Base-by-base conservation (phyloP, 192 early-diverging fungal species). In the Coemansia sp. region DNA sequence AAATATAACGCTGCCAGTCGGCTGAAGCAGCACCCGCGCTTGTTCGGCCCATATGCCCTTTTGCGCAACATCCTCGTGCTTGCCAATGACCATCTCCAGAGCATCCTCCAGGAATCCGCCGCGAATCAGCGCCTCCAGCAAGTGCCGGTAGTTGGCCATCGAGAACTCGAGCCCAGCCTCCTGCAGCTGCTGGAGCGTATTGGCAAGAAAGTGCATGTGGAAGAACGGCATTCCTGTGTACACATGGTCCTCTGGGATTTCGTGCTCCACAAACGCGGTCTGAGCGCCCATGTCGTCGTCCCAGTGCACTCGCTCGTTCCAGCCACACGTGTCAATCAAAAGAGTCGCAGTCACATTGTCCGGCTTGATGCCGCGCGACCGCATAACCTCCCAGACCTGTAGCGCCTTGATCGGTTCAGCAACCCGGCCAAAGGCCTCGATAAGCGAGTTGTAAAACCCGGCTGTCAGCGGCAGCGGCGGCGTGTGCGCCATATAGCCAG, bases 291-390 rank as follows among this genome's bases (percentile, higher is more conserved):
- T 65, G 51, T 77, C 74, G 17, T 82, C 67, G 19, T 71, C 75
- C 79, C 79, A 82, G 35, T 82, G 74, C 27, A 82, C 71, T 10
- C 75, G 70, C 71, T 82, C 74, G 63, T 73, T 74, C 79, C 79
- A 82, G 0, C 60, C 79, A 43, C 79, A 82, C 2, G 65, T 82
- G 38, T 82, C 79, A 49, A 82, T 73, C 39, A 82, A 63, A 24
- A 82, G 67, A 24, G 79, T 70, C 6, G 79, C 79, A 9, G 79
- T 82, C 7, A 77, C 47, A n/a, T 73, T 64, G 61, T 82, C 46
- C 2, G 79, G 74, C 42, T 67, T 64, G 11, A 82, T 54, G 27
- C 71, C 74, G 24, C 75, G 74, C 67, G 66, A 70, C n/a, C 75
- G 59, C 80, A 83, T 83, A 32, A 83, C 46, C 59, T 83, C 80